Percentiles rank a stretch among this genome's conserved stretches.
Conservation (phyloP, 2,329 filamentous ascomycete species). For the Paracorniculantispora psalliotae region DNA sequence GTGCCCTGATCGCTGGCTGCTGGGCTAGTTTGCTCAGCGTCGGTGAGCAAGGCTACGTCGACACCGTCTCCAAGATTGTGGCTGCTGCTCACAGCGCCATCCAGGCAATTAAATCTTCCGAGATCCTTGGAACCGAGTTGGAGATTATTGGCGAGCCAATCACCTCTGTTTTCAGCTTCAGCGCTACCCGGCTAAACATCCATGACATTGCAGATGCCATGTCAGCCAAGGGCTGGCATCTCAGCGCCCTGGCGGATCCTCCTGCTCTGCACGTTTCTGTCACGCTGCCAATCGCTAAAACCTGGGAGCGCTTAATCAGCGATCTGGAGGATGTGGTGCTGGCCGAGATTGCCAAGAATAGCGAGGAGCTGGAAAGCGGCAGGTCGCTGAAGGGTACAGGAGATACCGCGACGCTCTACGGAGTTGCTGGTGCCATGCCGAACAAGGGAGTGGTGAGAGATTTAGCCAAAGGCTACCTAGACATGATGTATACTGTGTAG, state of each 20-base stretch:
- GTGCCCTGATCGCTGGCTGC: slow-evolving; percentile 90
- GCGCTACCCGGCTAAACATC: slow-evolving; percentile 75
- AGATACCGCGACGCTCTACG: slow-evolving; percentile 85
- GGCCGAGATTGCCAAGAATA: slow-evolving; percentile 75
- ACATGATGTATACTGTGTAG: slow-evolving; percentile 91
- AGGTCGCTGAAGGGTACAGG: slow-evolving; percentile 68
- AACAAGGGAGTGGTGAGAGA: slow-evolving; percentile 95
- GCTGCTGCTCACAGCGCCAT: slow-evolving; percentile 75
- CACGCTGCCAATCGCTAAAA: slow-evolving; percentile 77
- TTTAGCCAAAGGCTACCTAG: slow-evolving; percentile 83
- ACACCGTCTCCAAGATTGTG: slow-evolving; percentile 83
- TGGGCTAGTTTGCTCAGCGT: slow-evolving; percentile 90
- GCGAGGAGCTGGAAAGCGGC: too few species aligned
- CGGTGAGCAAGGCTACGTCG: slow-evolving; percentile 82
- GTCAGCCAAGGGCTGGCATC: slow-evolving; percentile 81
- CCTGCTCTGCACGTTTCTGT: slow-evolving; percentile 92
- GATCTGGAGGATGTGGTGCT: slow-evolving; percentile 66
- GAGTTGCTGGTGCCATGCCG: slow-evolving; percentile 87
- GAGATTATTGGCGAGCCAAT: slow-evolving; percentile 78
- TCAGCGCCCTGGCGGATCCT: slow-evolving; percentile 89
- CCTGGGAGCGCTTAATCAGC: slow-evolving; percentile 69
- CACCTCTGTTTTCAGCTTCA: slow-evolving; percentile 86
- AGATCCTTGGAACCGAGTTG: slow-evolving; percentile 67
- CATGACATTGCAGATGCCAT: slow-evolving; percentile 94
- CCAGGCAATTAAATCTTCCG: slow-evolving; percentile 59